Evolutionary conservation across 2,329 filamentous ascomycete genomes (phyloP).

Genomic region (Penicillium decumbens): DNA sequence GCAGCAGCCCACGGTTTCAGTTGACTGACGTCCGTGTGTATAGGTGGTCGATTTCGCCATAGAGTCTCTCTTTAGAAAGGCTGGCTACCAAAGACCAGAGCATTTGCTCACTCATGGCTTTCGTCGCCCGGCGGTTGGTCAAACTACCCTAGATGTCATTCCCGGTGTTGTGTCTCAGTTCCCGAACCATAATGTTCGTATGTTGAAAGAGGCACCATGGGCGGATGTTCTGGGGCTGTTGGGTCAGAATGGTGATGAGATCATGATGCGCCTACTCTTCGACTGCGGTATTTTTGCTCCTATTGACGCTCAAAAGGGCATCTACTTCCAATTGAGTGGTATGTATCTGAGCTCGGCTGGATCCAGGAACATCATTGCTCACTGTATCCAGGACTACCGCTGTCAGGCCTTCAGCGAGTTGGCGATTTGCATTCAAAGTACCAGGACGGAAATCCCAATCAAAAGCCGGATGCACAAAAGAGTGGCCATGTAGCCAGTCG

Average conservation of each 20-base stretch:
- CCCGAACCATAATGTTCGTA: constrained; percentile 65
- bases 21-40: constrained; percentile 3
- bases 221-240: constrained; percentile 67
- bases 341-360: constrained; percentile 22
- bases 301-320: constrained; percentile 57
- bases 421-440: constrained; percentile 3
- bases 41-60: constrained; percentile 74
- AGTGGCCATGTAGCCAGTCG: neutral
- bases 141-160: constrained; percentile 46
- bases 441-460: neutral
- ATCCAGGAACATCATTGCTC: neutral
- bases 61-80: constrained; percentile 67
- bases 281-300: constrained; percentile 71
- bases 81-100: constrained; percentile 53
- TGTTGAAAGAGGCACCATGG: constrained; percentile 70
- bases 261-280: constrained; percentile 72
- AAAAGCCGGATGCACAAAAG: neutral
- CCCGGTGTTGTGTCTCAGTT: constrained; percentile 62
- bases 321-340: constrained; percentile 78
- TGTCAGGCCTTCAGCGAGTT: constrained; percentile 30
- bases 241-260: constrained; percentile 67
- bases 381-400: constrained; percentile 25
- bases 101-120: constrained; percentile 85
- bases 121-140: constrained; percentile 44
- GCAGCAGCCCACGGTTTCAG: constrained; percentile 6